phyloP scores from a whole-genome alignment of 2,329 filamentous ascomycete species.

The Penicillium sclerotiorum region DNA sequence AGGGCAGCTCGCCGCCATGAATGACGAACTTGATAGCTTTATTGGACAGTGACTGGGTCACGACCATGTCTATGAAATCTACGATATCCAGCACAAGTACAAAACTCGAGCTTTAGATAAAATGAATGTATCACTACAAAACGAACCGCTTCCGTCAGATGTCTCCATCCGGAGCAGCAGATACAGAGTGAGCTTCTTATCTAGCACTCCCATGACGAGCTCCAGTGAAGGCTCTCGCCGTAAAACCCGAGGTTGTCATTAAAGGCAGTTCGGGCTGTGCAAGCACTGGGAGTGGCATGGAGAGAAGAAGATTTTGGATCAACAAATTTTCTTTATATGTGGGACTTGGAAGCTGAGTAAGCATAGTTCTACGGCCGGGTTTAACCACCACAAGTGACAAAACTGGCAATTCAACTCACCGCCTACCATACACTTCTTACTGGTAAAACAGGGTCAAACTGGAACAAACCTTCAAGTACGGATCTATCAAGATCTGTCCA shows the following conservation, averaged over 20 bases:
- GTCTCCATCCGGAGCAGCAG: constrained; percentile 76
- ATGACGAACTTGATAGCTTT: background rate
- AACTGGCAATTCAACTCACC: background rate
- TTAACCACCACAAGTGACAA: background rate
- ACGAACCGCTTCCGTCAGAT: constrained; percentile 79
- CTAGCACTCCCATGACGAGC: constrained; percentile 61
- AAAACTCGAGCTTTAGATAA: constrained; percentile 18
- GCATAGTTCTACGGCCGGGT: background rate
- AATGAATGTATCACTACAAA: constrained; percentile 69
- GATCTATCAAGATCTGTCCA: too few species aligned
- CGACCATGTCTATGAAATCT: constrained; percentile 5
- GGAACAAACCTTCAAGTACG: too few species aligned
- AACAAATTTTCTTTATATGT: constrained; percentile 1
- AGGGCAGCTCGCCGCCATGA: background rate
- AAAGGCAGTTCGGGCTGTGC: constrained; percentile 42
- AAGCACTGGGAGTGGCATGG: constrained; percentile 45
- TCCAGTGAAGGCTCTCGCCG: constrained; percentile 41
- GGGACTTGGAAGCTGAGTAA: constrained; percentile 3
- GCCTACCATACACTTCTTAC: too few species aligned
- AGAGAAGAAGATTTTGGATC: constrained; percentile 19
- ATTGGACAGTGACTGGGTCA: constrained; percentile 1
- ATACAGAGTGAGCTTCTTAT: constrained; percentile 73
- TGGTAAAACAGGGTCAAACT: too few species aligned
- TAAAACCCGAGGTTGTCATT: constrained; percentile 35
- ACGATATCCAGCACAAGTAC: background rate